Evolutionary conservation across 1,284 basidiomycete species (phyloP).

Genomic region (Irpex sp.): DNA sequence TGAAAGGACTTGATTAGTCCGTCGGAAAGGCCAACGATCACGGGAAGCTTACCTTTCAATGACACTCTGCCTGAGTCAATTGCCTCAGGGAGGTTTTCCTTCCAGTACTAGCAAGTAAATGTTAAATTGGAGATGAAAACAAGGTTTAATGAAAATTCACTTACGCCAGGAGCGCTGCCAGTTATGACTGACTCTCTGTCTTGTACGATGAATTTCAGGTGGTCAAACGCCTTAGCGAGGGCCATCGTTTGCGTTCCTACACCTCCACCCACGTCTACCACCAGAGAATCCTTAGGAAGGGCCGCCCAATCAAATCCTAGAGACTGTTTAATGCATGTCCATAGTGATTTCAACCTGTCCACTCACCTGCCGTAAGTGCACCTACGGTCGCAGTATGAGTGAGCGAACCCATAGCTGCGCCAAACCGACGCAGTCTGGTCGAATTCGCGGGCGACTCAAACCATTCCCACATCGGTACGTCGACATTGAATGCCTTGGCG

Average conservation of each 20-base stretch:
- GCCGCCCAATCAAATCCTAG: slow-evolving; percentile 14
- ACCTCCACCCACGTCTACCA: slow-evolving; percentile 24
- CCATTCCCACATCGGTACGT: slow-evolving; percentile 17
- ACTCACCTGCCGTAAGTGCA: slow-evolving; percentile 11
- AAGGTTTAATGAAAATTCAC: background rate
- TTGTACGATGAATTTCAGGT: slow-evolving; percentile 22
- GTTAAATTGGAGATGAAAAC: background rate
- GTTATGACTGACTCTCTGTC: slow-evolving; percentile 26
- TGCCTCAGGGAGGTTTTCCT: slow-evolving; percentile 2
- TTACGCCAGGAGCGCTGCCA: slow-evolving; percentile 13
- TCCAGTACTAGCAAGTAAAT: slow-evolving; percentile 7
- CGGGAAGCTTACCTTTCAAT: slow-evolving; percentile 12
- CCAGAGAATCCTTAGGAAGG: slow-evolving; percentile 2
- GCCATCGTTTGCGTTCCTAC: slow-evolving; percentile 19
- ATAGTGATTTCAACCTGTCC: slow-evolving; percentile 10
- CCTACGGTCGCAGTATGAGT: background rate
- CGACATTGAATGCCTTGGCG: slow-evolving; percentile 22
- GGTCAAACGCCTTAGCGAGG: slow-evolving; percentile 17
- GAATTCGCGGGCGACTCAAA: slow-evolving; percentile 11
- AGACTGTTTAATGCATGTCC: background rate
- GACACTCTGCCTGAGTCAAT: slow-evolving; percentile 8
- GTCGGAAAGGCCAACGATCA: background rate
- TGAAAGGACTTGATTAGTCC: background rate
- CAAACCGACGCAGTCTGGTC: background rate
- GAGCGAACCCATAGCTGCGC: background rate